Evolutionary conservation across 345 rosid genomes (phyloP), one percentile per base, ranked within the genome.

Genomic region (Dipteronia dyeriana): DNA sequence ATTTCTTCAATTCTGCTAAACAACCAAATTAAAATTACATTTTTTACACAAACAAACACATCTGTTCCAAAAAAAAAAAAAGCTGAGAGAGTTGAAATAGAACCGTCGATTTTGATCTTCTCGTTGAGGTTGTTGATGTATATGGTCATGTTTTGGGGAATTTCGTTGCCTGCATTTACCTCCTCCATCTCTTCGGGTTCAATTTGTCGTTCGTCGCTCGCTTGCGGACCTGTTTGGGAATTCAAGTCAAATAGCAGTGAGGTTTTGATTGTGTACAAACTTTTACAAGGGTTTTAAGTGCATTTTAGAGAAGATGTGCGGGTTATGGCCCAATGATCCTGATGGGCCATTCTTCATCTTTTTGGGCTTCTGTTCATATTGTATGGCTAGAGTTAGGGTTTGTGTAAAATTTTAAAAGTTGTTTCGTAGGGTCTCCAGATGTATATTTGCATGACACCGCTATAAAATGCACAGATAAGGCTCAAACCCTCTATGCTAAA

Each of bases 71-170:
- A 59, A 19, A 16, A 49, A 34, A 59, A 19, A 0, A 31, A 39
- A 14, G 16, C 41, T 59, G 38, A 29, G 11, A 20, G 13, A 31
- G 31, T 20, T 34, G 38, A 67, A 20, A 11, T 1, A 1, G 45
- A 73, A 97, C 99, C 90, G 69, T 97, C 98, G 70, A 91, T 84
- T 86, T 94, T 97, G 81, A 91, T 89, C 84, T 97, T 97, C 85
- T 97, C 98, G 86, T 97, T 97, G 86, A 94, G 98, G 70, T 92
- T 97, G 86, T 97, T 97, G 87, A 94, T 91, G 90, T 92, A 94
- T 45, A 97, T 88, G 26, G 99, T 94, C 87, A 85, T 85, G 86
- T 97, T 94, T 0, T 85, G 81, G 60, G 94, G 14, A 61, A 76
- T 41, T 79, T 97, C 98, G 19, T 86, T 76, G 73, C 88, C 92